phyloP scores from a whole-genome alignment of 148 eudicot genomes.

The Cornus suecica region DNA sequence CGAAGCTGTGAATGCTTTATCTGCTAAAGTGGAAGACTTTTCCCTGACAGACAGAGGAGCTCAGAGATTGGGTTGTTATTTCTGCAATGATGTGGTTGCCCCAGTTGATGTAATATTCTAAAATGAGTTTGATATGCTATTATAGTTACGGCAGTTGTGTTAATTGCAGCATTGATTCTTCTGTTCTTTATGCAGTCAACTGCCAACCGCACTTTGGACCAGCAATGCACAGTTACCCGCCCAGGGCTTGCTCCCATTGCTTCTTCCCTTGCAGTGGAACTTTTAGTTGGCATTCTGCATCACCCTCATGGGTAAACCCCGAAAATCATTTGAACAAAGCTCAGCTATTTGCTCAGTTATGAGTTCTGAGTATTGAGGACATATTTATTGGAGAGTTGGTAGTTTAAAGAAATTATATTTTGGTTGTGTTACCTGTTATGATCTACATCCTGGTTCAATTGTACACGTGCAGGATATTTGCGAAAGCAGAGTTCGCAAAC shows the following conservation, averaged over 20 bases:
- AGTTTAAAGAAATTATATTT: neutral
- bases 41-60: conserved; percentile 35
- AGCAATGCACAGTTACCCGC: conserved; percentile 98
- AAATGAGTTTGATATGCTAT: neutral
- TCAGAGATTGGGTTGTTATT: conserved; percentile 86
- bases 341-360: neutral
- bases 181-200: conserved; percentile 61
- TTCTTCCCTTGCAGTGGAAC: conserved; percentile 93
- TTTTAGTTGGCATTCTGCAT: conserved; percentile 82
- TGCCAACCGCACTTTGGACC: conserved; percentile 87
- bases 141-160: neutral
- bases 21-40: conserved; percentile 43
- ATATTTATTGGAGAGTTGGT: neutral
- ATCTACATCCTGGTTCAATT: conserved; percentile 2
- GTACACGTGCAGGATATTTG: conserved; percentile 50
- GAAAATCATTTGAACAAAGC: neutral
- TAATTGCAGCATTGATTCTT: conserved; percentile 9
- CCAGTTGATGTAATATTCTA: conserved; percentile 69
- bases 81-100: conserved; percentile 97
- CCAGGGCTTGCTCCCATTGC: conserved; percentile 99
- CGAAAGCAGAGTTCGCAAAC: conserved; percentile 73
- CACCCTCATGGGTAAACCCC: conserved; percentile 72
- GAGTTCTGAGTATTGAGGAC: neutral
- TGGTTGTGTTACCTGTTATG: neutral
- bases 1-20: conserved; percentile 25